Conservation (phyloP, 345 rosid species). For the Eucalyptus cladocalyx region DNA sequence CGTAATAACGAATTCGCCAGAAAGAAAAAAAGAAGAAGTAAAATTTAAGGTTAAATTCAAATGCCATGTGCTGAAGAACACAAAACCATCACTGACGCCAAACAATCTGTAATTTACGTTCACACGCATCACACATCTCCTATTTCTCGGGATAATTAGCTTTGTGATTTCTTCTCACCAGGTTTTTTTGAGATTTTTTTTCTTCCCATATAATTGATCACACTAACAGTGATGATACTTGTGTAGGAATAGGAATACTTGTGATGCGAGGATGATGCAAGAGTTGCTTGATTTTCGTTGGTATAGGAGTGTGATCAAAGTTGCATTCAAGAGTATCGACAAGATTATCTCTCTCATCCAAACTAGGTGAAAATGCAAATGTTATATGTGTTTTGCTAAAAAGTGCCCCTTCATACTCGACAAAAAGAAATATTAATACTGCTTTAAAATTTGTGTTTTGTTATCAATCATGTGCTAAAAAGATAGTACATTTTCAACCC, state of each 20-base stretch:
- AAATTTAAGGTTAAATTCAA: background rate
- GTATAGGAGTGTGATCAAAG: fast-evolving
- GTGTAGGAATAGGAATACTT: background rate
- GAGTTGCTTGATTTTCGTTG: background rate
- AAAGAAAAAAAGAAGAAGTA: fast-evolving
- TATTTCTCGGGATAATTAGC: background rate
- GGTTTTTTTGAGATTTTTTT: background rate
- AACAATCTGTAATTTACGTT: fast-evolving
- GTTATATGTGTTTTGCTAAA: background rate
- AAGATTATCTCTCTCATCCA: background rate
- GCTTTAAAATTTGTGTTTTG: background rate
- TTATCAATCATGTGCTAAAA: background rate
- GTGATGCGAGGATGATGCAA: background rate
- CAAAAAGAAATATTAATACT: background rate
- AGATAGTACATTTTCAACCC: background rate
- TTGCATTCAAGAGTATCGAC: fast-evolving
- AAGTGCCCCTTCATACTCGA: background rate
- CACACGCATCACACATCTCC: fast-evolving
- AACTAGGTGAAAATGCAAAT: background rate
- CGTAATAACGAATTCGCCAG: fast-evolving
- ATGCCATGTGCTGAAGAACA: fast-evolving
- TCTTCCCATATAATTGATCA: background rate
- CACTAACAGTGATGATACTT: fast-evolving
- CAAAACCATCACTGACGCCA: fast-evolving
- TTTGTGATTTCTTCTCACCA: background rate